A percentile compares a stretch with the other conserved stretches of the same genome.
These are phyloP conservation scores for Linanthus parryae DNA, from an alignment of 148 eudicot species.

Conservation along the genomic window DNA sequence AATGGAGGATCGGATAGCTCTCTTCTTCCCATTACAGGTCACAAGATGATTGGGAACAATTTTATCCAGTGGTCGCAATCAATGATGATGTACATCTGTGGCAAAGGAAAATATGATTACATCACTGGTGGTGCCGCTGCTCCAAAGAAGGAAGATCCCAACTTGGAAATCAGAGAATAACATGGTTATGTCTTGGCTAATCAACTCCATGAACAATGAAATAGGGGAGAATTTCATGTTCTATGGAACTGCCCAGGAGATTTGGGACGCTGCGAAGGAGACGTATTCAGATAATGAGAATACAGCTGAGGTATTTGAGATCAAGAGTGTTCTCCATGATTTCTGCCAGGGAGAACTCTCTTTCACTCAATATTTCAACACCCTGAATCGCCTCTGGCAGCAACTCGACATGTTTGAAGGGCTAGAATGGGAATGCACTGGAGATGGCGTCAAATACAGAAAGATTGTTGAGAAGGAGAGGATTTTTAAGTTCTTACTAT, in stretches of 20 bases:
- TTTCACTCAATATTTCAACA: constrained; percentile 4
- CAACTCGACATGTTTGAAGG: constrained; percentile 3
- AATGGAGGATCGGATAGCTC: neutral
- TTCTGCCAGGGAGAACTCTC: neutral
- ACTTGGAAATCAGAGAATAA: constrained; percentile 5
- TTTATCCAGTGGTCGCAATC: constrained; percentile 9
- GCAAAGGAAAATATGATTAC: neutral
- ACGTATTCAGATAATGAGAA: constrained; percentile 2
- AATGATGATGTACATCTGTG: neutral
- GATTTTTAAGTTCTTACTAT: neutral
- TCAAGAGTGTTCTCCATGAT: neutral
- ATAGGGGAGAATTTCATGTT: constrained; percentile 1
- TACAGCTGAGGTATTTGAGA: neutral
- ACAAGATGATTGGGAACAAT: neutral
- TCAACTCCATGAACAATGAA: neutral
- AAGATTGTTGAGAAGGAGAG: neutral
- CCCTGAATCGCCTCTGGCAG: neutral
- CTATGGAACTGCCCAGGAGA: neutral
- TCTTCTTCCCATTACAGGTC: neutral
- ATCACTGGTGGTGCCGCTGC: neutral
- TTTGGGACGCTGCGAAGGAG: neutral
- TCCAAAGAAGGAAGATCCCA: neutral
- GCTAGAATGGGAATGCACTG: neutral
- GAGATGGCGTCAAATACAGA: neutral
- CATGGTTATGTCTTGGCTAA: constrained; percentile 4